Base-by-base conservation (phyloP, 768 basidiomycete species). In the Hydnum rufescens region DNA sequence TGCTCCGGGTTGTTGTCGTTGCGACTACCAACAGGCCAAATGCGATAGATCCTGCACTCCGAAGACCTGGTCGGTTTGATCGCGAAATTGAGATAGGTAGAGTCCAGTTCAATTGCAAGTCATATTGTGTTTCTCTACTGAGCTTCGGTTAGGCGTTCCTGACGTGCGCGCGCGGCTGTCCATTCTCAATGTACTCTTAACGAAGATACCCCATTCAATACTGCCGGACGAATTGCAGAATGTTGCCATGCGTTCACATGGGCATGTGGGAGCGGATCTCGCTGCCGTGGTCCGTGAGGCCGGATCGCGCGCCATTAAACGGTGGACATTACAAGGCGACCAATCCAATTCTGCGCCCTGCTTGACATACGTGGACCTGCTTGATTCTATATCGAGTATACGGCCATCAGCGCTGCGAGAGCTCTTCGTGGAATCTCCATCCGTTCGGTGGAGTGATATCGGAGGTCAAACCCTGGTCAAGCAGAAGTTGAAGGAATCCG, bases 241-340 rank as follows among this genome's bases (percentile, higher is more conserved):
- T 2, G 65, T 96, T 18, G 82, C 92, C 0, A 71, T 75, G 6
- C 75, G 75, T 30, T 89, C 90, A 6, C 89, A 99, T 57, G 95
- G 95, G 0, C 97, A 92, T 63, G 95, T 99, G 44, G 95, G 93
- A 4, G 95, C 95, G 3, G 95, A 99, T 64, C 72, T 99, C 42
- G 79, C 81, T 30, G 87, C 90, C 0, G 78, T 96, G 51, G 77
- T 96, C 23, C 82, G 93, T 30, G 86, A 93, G 65, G 90, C 90
- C 5, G 92, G 92, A 2, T 90, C 89, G 2, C 65, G 77, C 22
- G 84, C 90, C 2, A 93, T 99, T 63, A 92, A 92, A 59, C 78
- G 82, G 18, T 84, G 77, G 77, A 66, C 82, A 26, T 66, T 68
- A 29, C 51, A 60, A 4, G 42, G 57, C 46, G 55, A 30, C 2